Percentiles rank a stretch among this genome's conserved stretches.
Evolutionary conservation across 2,329 filamentous ascomycete genomes (phyloP).

Genomic region (Cercospora brassicicola): DNA sequence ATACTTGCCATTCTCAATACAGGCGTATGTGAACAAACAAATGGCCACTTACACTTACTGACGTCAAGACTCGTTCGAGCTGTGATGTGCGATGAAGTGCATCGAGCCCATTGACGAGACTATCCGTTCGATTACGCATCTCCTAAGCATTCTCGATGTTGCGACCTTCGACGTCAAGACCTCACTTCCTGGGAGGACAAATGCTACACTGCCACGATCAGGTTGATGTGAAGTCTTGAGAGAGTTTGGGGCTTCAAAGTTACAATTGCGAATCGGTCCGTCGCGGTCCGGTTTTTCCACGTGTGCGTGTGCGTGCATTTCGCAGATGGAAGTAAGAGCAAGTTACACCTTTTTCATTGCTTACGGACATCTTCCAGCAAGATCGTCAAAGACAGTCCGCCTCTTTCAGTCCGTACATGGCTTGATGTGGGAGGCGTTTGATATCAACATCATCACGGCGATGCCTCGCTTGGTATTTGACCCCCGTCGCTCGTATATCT

Average conservation of each 20-base stretch:
- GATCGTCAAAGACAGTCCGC: not conserved
- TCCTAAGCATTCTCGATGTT: too few species aligned
- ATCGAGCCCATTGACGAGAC: not conserved
- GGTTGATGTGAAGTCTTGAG: not conserved
- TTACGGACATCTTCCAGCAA: not conserved
- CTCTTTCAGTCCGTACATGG: not conserved
- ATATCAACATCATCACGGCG: not conserved
- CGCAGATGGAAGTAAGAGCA: not conserved
- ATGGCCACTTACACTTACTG: not conserved
- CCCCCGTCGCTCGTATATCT: not conserved
- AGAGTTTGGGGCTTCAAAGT: not conserved
- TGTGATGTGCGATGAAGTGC: not conserved
- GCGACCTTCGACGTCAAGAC: too few species aligned
- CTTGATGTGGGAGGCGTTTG: not conserved
- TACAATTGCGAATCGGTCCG: not conserved
- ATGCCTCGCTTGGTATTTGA: not conserved
- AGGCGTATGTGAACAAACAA: not conserved
- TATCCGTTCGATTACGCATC: too few species aligned
- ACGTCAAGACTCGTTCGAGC: not conserved
- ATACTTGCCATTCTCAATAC: not conserved
- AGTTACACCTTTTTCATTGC: not conserved
- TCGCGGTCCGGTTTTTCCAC: not conserved
- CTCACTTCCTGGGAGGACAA: too few species aligned
- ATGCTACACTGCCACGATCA: too few species aligned
- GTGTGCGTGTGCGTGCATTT: not conserved